Evolutionary conservation across 2,329 filamentous ascomycete species (phyloP).

Genomic region (Talaromyces marneffei): DNA sequence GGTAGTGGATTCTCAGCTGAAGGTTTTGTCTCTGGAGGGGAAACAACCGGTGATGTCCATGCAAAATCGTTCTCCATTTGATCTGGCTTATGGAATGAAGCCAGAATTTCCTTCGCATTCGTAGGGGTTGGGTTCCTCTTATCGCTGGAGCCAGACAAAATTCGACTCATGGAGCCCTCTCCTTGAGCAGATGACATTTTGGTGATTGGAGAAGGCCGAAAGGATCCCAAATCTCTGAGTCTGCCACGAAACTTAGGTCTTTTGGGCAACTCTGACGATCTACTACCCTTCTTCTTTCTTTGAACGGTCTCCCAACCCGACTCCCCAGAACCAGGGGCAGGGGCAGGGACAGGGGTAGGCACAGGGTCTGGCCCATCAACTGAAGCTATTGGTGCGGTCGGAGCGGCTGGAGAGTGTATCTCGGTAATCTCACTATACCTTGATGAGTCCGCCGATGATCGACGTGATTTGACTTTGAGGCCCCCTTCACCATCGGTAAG

Average conservation of each 20-base stretch:
- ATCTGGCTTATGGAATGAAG: slow-evolving; percentile 34
- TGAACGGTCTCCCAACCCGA: slow-evolving; percentile 32
- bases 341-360: not conserved
- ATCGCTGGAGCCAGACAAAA: slow-evolving; percentile 16
- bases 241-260: slow-evolving; percentile 10
- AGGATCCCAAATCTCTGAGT: slow-evolving; percentile 15
- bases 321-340: slow-evolving; percentile 4
- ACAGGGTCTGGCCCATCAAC: not conserved
- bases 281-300: slow-evolving; percentile 14
- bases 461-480: slow-evolving; percentile 13
- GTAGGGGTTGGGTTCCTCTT: slow-evolving; percentile 24
- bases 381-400: slow-evolving; percentile 9
- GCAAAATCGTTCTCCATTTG: slow-evolving; percentile 27
- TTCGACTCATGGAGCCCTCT: slow-evolving; percentile 27
- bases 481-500: slow-evolving; percentile 29
- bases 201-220: slow-evolving; percentile 21
- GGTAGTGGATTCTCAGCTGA: slow-evolving; percentile 15
- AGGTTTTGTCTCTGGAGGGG: slow-evolving; percentile 18
- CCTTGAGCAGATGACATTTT: slow-evolving; percentile 25
- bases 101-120: slow-evolving; percentile 35
- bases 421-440: slow-evolving; percentile 26
- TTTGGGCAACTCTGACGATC: slow-evolving; percentile 13
- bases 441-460: slow-evolving; percentile 26
- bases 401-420: slow-evolving; percentile 17
- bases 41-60: slow-evolving; percentile 31